Percentiles rank a stretch among this genome's conserved stretches.
Conservation (phyloP, 148 eudicot species). For the Pouteria glomerata region DNA sequence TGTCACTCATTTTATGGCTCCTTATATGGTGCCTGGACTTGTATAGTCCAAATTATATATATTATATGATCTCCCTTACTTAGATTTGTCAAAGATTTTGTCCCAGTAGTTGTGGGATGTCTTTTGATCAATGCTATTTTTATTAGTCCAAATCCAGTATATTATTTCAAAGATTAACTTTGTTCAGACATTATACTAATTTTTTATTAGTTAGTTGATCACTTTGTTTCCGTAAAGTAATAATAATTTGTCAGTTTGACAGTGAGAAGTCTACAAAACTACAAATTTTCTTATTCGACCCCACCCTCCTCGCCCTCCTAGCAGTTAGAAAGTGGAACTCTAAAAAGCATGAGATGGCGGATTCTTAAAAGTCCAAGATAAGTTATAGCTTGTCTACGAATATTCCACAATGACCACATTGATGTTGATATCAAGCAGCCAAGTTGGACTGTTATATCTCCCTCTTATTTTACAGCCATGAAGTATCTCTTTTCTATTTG, state of each 20-base stretch:
- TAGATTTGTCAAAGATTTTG: background rate
- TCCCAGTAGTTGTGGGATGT: too few relatives aligned
- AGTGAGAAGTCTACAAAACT: background rate
- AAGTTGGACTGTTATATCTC: background rate
- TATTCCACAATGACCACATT: background rate
- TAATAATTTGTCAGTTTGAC: background rate
- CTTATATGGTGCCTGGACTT: too few relatives aligned
- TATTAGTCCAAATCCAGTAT: too few relatives aligned
- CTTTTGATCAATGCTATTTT: too few relatives aligned
- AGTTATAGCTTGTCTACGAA: background rate
- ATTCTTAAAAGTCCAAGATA: too few relatives aligned
- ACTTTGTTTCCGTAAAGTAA: too few relatives aligned
- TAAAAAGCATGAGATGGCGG: too few relatives aligned
- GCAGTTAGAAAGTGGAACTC: background rate
- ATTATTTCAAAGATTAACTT: too few relatives aligned
- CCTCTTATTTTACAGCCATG: background rate
- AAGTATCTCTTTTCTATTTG: background rate
- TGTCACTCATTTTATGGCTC: too few relatives aligned
- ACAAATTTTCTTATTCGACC: background rate
- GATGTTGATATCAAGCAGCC: background rate
- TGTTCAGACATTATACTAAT: too few relatives aligned
- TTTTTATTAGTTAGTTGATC: background rate
- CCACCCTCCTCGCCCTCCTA: background rate
- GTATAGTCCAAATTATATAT: too few relatives aligned
- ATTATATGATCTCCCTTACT: too few relatives aligned